Evolutionary conservation across 129 eudicot species (phyloP), one percentile per base, ranked within the genome.

Genomic region (Arctium minus): DNA sequence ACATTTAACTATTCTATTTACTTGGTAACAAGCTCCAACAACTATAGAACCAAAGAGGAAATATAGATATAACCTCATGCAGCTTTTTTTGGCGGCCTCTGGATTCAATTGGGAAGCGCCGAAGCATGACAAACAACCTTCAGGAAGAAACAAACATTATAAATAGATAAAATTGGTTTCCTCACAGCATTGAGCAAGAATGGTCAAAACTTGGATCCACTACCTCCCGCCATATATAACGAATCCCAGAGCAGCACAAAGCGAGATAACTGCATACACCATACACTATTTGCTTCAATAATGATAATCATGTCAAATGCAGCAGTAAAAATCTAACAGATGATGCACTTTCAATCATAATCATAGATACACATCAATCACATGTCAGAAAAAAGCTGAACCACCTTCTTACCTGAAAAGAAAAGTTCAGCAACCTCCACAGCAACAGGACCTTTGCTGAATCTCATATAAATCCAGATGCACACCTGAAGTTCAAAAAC

Each of bases 201-300:
- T 44, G 77, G 70, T 56, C 37, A 53, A 1, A 73, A 39, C 48
- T 76, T 69, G 72, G 38, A 13, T 33, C 27, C 13, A 5, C 46
- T 86, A 91, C 97, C 97, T 93, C 77, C 93, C 93, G 50, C 97
- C 97, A 74, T 91, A 93, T 72, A 93, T 83, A 88, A 93, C 76
- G 82, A 93, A 93, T 7, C 95, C 97, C 18, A 93, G 75, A 44
- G 95, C 97, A 76, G 97, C 97, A 80, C 70, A 72, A 60, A 89
- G 88, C 1, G 95, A 93, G 82, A 85, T 77, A 76, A 86, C 97
- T 93, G 89, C 90, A 90, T 64, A 85, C 50, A 89, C 38, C 70
- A 76, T 18, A 50, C 37, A 50, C 38, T 72, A 33, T 38, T 80
- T 64, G 37, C 40, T 72, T 82, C 56, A 53, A 64, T 40, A 32